Conservation (phyloP, 192 early-diverging fungal genomes). For the Neocallimastix lanati region DNA sequence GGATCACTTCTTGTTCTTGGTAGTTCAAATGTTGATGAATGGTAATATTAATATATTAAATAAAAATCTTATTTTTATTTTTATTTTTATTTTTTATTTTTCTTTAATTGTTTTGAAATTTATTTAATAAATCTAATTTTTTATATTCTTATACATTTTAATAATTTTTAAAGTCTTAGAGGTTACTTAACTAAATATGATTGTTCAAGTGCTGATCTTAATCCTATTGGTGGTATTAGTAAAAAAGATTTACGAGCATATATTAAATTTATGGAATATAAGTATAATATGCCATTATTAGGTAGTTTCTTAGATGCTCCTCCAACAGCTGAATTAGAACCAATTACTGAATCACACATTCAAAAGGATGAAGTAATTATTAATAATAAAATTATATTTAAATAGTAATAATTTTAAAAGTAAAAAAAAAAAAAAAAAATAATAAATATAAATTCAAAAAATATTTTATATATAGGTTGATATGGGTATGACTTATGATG, state of each 20-base stretch:
- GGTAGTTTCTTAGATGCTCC: conserved; percentile 61
- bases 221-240: conserved; percentile 88
- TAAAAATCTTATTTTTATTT: no score
- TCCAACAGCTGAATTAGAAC: conserved; percentile 93
- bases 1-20: conserved; percentile 77
- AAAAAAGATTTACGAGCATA: conserved; percentile 75
- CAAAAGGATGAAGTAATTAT: conserved; percentile 75
- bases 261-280: conserved; percentile 45
- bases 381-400: no score
- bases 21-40: conserved; percentile 95
- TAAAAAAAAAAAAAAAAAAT: no score
- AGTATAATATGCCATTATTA: conserved; percentile 33
- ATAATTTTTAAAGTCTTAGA: conserved; percentile 51
- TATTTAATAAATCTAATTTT: no score
- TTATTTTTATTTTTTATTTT: not conserved
- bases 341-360: conserved; percentile 57
- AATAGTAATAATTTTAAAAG: no score
- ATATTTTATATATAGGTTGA: conserved; percentile 23
- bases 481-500: conserved; percentile 97
- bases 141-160: not conserved
- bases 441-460: no score
- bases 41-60: no score
- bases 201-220: conserved; percentile 89
- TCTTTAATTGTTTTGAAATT: no score
- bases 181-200: conserved; percentile 99